Evolutionary conservation across 2,329 filamentous ascomycete species (phyloP).

Genomic region (Paraconiothyrium brasiliense): DNA sequence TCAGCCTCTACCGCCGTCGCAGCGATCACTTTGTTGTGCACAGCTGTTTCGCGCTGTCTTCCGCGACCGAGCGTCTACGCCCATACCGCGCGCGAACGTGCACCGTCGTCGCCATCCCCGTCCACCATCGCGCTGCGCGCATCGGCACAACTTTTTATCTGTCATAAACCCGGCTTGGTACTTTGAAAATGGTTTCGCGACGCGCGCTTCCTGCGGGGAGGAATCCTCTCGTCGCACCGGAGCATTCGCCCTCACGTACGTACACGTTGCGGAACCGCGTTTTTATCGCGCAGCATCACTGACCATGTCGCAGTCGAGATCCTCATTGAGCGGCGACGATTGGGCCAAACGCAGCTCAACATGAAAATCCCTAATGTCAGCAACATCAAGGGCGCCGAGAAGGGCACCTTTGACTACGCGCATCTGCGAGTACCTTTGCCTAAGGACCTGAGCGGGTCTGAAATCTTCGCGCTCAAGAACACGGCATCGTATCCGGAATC

Average conservation of each 20-base stretch:
- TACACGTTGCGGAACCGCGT: constrained; percentile 42
- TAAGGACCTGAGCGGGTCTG: constrained; percentile 84
- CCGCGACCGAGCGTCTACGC: constrained; percentile 21
- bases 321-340: constrained; percentile 82
- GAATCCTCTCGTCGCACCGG: constrained; percentile 71
- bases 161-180: constrained; percentile 25
- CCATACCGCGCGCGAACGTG: constrained; percentile 29
- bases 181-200: constrained; percentile 44
- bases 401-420: constrained; percentile 90
- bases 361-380: constrained; percentile 78
- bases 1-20: constrained; percentile 7
- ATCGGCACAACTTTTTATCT: constrained; percentile 23
- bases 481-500: constrained; percentile 75
- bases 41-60: constrained; percentile 15
- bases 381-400: constrained; percentile 55
- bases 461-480: constrained; percentile 83
- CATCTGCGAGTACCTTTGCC: constrained; percentile 92
- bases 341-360: constrained; percentile 91
- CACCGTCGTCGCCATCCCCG: constrained; percentile 21
- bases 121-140: constrained; percentile 40
- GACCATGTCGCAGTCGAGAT: constrained; percentile 53
- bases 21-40: constrained; percentile 27
- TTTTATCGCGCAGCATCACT: constrained; percentile 30
- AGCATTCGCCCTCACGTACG: constrained; percentile 72
- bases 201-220: constrained; percentile 67